A percentile compares a stretch with the other conserved stretches of the same genome.
Evolutionary conservation across 176 grass and related monocot species (phyloP).

Genomic region (Chloris gayana): DNA sequence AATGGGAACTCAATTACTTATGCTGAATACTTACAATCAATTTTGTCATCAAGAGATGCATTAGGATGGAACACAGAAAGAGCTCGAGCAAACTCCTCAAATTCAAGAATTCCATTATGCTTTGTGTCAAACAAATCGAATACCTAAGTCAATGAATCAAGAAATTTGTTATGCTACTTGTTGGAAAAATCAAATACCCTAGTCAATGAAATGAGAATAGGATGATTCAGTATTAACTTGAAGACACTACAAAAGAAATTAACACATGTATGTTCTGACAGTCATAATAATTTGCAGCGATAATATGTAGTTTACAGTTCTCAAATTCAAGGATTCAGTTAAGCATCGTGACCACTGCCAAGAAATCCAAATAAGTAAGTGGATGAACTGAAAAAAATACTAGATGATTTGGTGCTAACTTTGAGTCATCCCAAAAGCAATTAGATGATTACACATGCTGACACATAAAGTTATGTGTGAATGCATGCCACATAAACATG

Average conservation of each 20-base stretch:
- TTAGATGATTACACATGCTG: too few species aligned
- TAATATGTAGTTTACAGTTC: not conserved
- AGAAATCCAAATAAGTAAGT: constrained; percentile 72
- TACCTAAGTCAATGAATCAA: constrained; percentile 58
- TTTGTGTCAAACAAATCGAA: constrained; percentile 86
- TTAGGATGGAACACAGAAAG: constrained; percentile 85
- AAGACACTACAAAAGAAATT: not conserved
- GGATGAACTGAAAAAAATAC: not conserved
- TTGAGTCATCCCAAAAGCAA: too few species aligned
- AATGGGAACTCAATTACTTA: not conserved
- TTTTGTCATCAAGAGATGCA: constrained; percentile 72
- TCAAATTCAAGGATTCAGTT: not conserved
- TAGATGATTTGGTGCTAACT: not conserved
- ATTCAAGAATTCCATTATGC: constrained; percentile 74
- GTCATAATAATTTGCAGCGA: constrained; percentile 8
- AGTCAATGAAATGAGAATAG: constrained; percentile 39
- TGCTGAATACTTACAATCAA: constrained; percentile 64
- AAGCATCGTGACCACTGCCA: constrained; percentile 47
- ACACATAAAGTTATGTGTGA: too few species aligned
- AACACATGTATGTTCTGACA: not conserved
- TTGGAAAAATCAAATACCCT: constrained; percentile 79
- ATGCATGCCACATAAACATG: too few species aligned
- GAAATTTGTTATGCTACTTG: constrained; percentile 66
- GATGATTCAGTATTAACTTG: constrained; percentile 7
- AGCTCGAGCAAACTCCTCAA: constrained; percentile 83